These are phyloP conservation scores for Cladophialophora bantiana DNA, from an alignment of 2,329 filamentous ascomycete species.

Conservation along the genomic window DNA sequence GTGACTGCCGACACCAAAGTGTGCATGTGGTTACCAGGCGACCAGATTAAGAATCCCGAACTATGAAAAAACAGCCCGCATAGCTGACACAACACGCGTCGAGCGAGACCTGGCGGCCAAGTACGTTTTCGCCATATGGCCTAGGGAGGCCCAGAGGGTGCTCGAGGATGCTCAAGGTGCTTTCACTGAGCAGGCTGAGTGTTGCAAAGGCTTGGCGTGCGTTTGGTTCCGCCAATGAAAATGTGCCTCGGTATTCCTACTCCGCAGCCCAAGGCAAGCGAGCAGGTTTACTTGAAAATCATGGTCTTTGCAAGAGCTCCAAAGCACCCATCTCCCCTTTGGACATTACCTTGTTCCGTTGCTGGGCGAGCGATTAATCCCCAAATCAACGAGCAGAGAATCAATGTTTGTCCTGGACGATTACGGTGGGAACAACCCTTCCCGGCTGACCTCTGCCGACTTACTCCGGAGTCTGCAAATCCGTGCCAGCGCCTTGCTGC, in stretches of 20 bases:
- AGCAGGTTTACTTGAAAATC: neutral
- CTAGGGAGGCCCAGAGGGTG: neutral
- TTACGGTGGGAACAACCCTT: neutral
- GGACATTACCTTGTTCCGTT: neutral
- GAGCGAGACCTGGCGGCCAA: neutral
- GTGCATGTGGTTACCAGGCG: constrained; percentile 73
- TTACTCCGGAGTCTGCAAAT: constrained; percentile 22
- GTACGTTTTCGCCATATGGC: neutral
- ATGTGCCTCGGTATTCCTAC: neutral
- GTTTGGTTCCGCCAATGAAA: constrained; percentile 16
- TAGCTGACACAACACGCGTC: neutral
- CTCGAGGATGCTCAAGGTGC: no score
- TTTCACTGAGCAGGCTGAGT: no score
- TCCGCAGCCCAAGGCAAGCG: constrained; percentile 3
- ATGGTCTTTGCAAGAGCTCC: neutral
- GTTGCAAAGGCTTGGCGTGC: constrained; percentile 3
- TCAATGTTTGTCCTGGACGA: neutral
- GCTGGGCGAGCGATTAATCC: neutral
- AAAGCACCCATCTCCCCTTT: neutral
- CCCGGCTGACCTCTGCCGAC: neutral
- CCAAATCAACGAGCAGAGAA: neutral
- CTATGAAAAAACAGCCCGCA: constrained; percentile 24
- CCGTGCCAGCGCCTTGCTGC: constrained; percentile 46
- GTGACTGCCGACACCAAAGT: constrained; percentile 87
- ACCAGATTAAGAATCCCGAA: constrained; percentile 38